These are phyloP conservation scores for Globisporangium alternatum DNA, from an alignment of 352 stramenopile genomes.

Conservation along the genomic window DNA sequence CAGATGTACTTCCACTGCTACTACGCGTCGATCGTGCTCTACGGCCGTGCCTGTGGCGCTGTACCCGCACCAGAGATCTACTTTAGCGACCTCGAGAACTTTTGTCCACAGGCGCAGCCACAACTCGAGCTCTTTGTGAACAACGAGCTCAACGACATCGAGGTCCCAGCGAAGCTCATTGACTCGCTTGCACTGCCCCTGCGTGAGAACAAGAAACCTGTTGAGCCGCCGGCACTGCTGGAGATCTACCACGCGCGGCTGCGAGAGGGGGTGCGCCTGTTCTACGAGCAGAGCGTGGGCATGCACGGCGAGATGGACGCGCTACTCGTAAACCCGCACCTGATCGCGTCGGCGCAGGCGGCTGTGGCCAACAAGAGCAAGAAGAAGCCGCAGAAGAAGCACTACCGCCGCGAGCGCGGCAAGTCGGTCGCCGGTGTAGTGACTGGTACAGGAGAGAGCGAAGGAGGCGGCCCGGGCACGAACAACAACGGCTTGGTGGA, in stretches of 20 bases:
- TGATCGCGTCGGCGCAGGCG: constrained; percentile 13
- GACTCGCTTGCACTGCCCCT: constrained; percentile 44
- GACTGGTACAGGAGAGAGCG: constrained; percentile 6
- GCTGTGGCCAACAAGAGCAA: constrained; percentile 38
- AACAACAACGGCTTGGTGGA: constrained; percentile 29
- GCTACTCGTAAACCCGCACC: constrained; percentile 39
- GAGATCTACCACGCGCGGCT: constrained; percentile 58
- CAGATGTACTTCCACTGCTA: constrained; percentile 85
- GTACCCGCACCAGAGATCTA: constrained; percentile 60
- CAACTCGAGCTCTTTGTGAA: constrained; percentile 61
- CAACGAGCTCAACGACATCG: constrained; percentile 32
- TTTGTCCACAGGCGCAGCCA: constrained; percentile 30
- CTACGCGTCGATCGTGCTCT: constrained; percentile 69
- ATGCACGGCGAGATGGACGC: constrained; percentile 81
- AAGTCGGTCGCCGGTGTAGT: constrained; percentile 20
- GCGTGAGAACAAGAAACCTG: constrained; percentile 21
- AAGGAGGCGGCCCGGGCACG: background rate
- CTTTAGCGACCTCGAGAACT: constrained; percentile 49
- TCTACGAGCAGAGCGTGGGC: constrained; percentile 77
- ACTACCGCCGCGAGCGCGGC: constrained; percentile 46
- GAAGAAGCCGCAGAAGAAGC: constrained; percentile 63
- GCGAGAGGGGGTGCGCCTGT: constrained; percentile 66
- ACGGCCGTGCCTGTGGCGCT: constrained; percentile 55
- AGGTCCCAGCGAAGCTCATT: constrained; percentile 24
- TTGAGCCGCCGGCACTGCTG: constrained; percentile 32